A percentile compares a stretch with the other conserved stretches of the same genome.
Conservation (phyloP, 257 asterid genomes). For the Lithospermum erythrorhizon region DNA sequence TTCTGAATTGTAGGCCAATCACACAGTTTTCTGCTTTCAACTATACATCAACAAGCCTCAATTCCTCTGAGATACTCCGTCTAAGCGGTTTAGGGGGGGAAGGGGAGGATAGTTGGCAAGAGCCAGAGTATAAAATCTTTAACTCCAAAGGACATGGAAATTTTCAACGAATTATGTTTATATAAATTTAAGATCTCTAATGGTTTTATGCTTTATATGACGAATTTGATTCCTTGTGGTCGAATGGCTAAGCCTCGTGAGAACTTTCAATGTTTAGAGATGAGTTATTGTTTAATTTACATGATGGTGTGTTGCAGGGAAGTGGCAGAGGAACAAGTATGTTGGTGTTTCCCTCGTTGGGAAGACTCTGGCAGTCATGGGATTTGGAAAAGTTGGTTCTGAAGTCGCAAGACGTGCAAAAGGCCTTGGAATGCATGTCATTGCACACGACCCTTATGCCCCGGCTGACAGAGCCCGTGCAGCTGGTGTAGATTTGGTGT, state of each 20-base stretch:
- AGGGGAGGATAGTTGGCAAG: too few relatives aligned
- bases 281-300: not conserved
- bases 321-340: constrained; percentile 85
- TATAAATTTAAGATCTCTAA: too few relatives aligned
- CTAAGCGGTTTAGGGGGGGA: too few relatives aligned
- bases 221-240: not conserved
- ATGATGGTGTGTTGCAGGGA: constrained; percentile 28
- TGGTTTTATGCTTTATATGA: too few relatives aligned
- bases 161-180: too few relatives aligned
- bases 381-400: constrained; percentile 94
- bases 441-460: constrained; percentile 92
- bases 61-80: too few relatives aligned
- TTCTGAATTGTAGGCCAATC: not conserved
- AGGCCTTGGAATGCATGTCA: constrained; percentile 92
- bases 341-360: constrained; percentile 96
- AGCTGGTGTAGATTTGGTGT: constrained; percentile 78
- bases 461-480: constrained; percentile 96
- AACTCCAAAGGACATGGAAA: too few relatives aligned
- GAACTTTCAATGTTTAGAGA: not conserved
- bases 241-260: not conserved
- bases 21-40: too few relatives aligned
- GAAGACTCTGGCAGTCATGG: constrained; percentile 91
- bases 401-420: constrained; percentile 96
- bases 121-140: too few relatives aligned
- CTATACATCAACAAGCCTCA: too few relatives aligned